phyloP scores from a whole-genome alignment of 2,329 filamentous ascomycete genomes.

The Biscogniauxia marginata region DNA sequence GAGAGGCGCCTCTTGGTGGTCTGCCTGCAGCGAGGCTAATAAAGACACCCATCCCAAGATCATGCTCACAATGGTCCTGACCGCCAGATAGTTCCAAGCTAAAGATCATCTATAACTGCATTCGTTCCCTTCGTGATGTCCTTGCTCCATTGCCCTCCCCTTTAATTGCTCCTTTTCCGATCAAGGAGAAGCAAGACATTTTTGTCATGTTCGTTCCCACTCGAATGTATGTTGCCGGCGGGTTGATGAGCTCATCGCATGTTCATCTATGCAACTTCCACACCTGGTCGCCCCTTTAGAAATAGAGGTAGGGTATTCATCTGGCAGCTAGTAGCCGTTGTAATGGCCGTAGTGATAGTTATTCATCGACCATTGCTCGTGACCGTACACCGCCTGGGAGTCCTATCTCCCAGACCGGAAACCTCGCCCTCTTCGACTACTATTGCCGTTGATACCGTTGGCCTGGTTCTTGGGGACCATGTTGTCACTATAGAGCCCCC shows the following conservation, averaged over 20 bases:
- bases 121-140: neutral
- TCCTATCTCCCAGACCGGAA: slow-evolving; percentile 26
- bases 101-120: neutral
- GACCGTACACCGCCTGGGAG: neutral
- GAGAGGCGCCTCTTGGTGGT: neutral
- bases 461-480: slow-evolving; percentile 31
- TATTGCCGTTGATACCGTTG: slow-evolving; percentile 14
- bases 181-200: neutral
- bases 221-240: neutral
- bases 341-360: neutral
- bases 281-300: neutral
- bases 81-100: neutral
- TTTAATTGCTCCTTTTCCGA: neutral
- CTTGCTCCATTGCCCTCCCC: neutral
- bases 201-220: neutral
- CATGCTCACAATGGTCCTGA: neutral
- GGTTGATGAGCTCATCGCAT: neutral
- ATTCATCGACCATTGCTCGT: neutral
- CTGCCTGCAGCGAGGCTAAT: neutral
- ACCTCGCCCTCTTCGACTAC: slow-evolving; percentile 22
- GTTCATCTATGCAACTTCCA: neutral
- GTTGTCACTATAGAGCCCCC: slow-evolving; percentile 53
- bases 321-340: neutral
- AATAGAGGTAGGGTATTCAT: neutral
- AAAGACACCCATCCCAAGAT: neutral